These are phyloP conservation scores for Truncatella angustata DNA, from an alignment of 2,329 filamentous ascomycete species.

Conservation along the genomic window DNA sequence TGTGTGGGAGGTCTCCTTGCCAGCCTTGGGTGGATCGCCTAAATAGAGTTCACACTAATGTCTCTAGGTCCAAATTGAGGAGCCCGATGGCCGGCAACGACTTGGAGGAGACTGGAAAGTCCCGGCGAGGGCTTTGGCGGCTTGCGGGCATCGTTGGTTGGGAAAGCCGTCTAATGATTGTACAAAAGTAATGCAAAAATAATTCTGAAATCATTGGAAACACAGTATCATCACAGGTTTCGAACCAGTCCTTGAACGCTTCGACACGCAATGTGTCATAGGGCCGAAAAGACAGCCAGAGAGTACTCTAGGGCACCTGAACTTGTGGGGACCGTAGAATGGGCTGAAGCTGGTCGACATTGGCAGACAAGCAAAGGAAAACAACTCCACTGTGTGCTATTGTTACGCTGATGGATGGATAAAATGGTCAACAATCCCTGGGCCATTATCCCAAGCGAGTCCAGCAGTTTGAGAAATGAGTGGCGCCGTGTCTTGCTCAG, in stretches of 20 bases:
- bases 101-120: conserved; percentile 11
- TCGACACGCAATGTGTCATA: not conserved
- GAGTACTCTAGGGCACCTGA: not conserved
- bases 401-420: not conserved
- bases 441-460: not conserved
- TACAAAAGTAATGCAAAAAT: not conserved
- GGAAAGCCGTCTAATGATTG: not conserved
- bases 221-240: not conserved
- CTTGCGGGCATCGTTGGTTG: not conserved
- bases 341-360: conserved; percentile 3
- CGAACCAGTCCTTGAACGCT: not conserved
- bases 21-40: not conserved
- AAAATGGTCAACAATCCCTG: not conserved
- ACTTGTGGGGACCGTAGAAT: not conserved
- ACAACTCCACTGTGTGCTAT: not conserved
- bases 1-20: not conserved
- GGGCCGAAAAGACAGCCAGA: not conserved
- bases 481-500: not conserved
- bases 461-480: not conserved
- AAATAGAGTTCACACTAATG: conserved; percentile 14
- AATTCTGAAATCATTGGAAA: not conserved
- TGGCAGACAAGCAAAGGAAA: conserved; percentile 4
- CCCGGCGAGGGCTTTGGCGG: conserved; percentile 4
- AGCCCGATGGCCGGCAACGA: conserved; percentile 9
- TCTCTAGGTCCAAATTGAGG: conserved; percentile 6